Base-by-base conservation (phyloP, 805 yeast species). In the Debaryomyces castellii region DNA sequence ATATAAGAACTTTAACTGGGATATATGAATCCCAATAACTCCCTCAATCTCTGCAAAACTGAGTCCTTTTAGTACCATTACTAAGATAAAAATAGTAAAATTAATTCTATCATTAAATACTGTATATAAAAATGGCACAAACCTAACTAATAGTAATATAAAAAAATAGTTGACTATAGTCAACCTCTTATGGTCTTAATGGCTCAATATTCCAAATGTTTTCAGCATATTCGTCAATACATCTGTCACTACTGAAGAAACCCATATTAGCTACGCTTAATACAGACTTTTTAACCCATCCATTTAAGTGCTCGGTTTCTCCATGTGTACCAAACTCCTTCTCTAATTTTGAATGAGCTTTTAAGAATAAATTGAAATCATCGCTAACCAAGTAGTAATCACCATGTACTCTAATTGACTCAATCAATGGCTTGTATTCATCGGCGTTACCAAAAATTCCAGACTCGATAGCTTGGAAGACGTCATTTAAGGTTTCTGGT, bases 191-290 rank as follows among this genome's bases (percentile, higher is more conserved):
- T 47, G 57, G 57, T 44, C 51, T 62, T 49, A 72, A 59, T 3
- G 96, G 95, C 70, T 90, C 96, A 51, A 89, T 80, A 60, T 90
- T 86, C 97, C 97, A 90, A 58, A 90, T 89, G 50, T 83, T 80
- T 53, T 88, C 96, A 27, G 97, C 96, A 55, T 90, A 90, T 64
- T 90, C 97, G 58, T 84, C 86, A 60, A 90, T 87, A 64, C 96
- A 89, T 67, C 97, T 78, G 66, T 90, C 97, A 50, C 91, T 82
- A 51, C 88, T 80, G 73, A 90, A 90, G 78, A 89, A 91, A 6
- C 97, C 97, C 85, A 88, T 87, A 64, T 88, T 88, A 44, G 97
- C 95, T 46, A 90, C 97, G 55, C 87, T 80, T 50, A 76, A 66
- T 49, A 90, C 86, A 37, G 85, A 71, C 70, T 88, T 89, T 64